phyloP scores from a whole-genome alignment of 2,329 filamentous ascomycete species.

The Diaporthe nobilis region DNA sequence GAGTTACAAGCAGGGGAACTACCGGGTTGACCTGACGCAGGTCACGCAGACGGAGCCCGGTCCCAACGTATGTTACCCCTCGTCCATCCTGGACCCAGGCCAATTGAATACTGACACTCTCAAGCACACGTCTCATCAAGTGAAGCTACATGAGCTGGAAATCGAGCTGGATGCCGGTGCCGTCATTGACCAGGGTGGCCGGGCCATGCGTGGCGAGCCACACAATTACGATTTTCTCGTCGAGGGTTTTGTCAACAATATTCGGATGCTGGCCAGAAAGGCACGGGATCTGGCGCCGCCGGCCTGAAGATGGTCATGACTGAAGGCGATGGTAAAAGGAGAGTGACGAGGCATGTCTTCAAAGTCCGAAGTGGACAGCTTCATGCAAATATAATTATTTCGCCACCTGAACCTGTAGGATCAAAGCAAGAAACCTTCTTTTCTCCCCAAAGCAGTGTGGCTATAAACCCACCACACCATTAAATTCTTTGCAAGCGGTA shows the following conservation, averaged over 20 bases:
- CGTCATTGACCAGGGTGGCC: slow-evolving; percentile 76
- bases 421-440: background rate
- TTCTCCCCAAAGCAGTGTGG: background rate
- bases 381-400: slow-evolving; percentile 1
- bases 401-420: background rate
- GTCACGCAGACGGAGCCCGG: slow-evolving; percentile 70
- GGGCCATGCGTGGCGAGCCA: slow-evolving; percentile 64
- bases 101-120: background rate
- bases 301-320: background rate
- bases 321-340: background rate
- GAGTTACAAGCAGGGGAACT: slow-evolving; percentile 89
- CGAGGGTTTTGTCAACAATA: slow-evolving; percentile 82
- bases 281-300: slow-evolving; percentile 44
- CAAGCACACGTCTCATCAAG: slow-evolving; percentile 43
- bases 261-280: slow-evolving; percentile 70
- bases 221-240: slow-evolving; percentile 78
- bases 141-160: slow-evolving; percentile 85
- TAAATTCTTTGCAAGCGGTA: background rate
- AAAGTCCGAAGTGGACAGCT: background rate
- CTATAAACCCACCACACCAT: background rate
- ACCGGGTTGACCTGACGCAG: slow-evolving; percentile 94
- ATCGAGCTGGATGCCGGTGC: slow-evolving; percentile 77
- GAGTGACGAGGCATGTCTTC: background rate
- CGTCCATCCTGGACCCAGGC: background rate
- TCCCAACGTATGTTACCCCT: slow-evolving; percentile 52